These are phyloP conservation scores for Cordyceps farinosa DNA, from an alignment of 2,329 filamentous ascomycete species.

Conservation along the genomic window DNA sequence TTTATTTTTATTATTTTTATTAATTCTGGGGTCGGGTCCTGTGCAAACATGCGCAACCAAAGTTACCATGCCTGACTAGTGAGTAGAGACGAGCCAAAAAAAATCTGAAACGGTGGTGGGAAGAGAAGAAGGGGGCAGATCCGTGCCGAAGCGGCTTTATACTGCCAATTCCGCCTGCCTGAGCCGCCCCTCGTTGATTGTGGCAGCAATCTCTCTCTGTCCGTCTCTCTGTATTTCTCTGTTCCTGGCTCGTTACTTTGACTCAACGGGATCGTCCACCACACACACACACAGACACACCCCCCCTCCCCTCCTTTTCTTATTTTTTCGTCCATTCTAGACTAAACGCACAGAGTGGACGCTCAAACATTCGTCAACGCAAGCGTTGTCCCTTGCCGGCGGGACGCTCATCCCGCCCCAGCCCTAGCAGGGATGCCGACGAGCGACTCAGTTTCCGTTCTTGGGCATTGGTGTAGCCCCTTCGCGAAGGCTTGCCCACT, in stretches of 20 bases:
- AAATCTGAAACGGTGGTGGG: constrained; percentile 16
- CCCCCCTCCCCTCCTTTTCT: too few relatives aligned
- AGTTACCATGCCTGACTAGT: too few relatives aligned
- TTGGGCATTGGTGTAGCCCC: constrained; percentile 6
- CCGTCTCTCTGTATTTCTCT: neutral
- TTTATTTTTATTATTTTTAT: neutral
- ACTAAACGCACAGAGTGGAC: neutral
- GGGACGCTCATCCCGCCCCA: constrained; percentile 11
- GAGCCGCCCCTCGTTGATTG: neutral
- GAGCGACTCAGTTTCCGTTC: constrained; percentile 9
- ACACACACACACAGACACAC: neutral
- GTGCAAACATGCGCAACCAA: constrained; percentile 1
- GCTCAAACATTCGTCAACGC: constrained; percentile 12
- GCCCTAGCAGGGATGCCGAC: constrained; percentile 5
- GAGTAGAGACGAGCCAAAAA: neutral
- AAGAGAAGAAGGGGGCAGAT: constrained; percentile 1
- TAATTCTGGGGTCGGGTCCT: neutral
- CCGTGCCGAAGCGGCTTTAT: constrained; percentile 9
- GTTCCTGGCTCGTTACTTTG: too few relatives aligned
- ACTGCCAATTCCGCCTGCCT: neutral
- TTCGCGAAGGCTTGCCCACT: neutral
- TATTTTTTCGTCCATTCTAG: neutral
- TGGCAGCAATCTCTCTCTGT: neutral
- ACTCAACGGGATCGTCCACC: neutral
- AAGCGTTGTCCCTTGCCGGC: neutral